Evolutionary conservation across 2,329 filamentous ascomycete genomes (phyloP).

Genomic region (Celoporthe dispersa): DNA sequence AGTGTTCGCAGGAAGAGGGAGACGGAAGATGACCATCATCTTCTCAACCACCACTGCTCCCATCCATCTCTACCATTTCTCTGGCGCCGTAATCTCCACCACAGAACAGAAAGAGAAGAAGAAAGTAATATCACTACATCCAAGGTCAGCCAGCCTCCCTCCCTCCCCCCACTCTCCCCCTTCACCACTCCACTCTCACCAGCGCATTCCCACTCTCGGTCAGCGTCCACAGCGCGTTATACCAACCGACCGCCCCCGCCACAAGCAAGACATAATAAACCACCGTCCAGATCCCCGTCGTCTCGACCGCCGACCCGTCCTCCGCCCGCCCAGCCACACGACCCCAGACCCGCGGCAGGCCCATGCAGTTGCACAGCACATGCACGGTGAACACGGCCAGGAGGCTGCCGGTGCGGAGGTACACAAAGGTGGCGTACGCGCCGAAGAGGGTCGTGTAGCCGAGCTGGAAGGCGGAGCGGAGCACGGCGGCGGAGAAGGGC

Average conservation of each 20-base stretch:
- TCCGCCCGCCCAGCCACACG: slow-evolving; percentile 58
- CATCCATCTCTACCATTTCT: background rate
- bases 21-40: background rate
- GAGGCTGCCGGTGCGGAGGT: slow-evolving; percentile 81
- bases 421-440: slow-evolving; percentile 87
- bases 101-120: background rate
- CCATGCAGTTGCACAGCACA: slow-evolving; percentile 90
- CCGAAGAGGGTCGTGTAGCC: slow-evolving; percentile 92
- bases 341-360: slow-evolving; percentile 85
- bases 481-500: slow-evolving; percentile 63
- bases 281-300: slow-evolving; percentile 63
- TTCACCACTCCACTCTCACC: slow-evolving; percentile 26
- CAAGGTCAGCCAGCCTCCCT: background rate
- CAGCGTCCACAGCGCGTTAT: slow-evolving; percentile 69
- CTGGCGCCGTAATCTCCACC: background rate
- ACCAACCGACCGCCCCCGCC: slow-evolving; percentile 73
- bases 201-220: slow-evolving; percentile 67
- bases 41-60: background rate
- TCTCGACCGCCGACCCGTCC: slow-evolving; percentile 31
- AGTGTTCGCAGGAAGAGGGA: background rate
- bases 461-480: slow-evolving; percentile 82
- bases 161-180: too few relatives aligned
- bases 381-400: slow-evolving; percentile 77
- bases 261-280: slow-evolving; percentile 81
- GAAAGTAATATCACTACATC: background rate